phyloP scores from a whole-genome alignment of 106 monocot species.

The Posidonia australis region DNA sequence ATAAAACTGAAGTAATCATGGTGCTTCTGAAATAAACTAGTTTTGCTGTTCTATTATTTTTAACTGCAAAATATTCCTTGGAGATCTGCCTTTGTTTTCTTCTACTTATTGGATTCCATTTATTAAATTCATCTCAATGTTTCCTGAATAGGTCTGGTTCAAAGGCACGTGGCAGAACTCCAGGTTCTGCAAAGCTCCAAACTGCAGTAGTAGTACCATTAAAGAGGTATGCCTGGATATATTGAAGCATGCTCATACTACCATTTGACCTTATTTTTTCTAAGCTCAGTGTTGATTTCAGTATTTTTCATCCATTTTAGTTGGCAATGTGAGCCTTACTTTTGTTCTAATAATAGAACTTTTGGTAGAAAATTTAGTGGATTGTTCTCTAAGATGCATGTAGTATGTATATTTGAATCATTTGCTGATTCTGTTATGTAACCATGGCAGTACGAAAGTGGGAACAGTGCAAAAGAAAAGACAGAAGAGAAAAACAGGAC shows the following conservation, averaged over 20 bases:
- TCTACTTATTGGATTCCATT: no score
- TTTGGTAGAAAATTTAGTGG: background rate
- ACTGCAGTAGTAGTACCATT: slow-evolving; percentile 12
- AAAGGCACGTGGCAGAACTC: slow-evolving; percentile 5
- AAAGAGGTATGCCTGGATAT: slow-evolving; percentile 32
- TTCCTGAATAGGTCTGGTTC: slow-evolving; percentile 11
- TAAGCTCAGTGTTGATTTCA: no score
- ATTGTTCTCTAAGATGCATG: background rate
- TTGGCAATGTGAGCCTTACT: no score
- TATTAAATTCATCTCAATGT: background rate
- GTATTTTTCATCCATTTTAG: no score
- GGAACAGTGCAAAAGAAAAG: slow-evolving; percentile 40
- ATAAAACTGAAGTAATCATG: slow-evolving; percentile 2
- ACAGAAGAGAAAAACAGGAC: slow-evolving; percentile 24
- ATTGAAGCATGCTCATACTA: background rate
- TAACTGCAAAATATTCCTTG: no score
- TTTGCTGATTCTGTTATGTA: background rate
- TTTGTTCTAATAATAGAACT: no score
- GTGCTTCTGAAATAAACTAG: background rate
- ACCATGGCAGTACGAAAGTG: background rate
- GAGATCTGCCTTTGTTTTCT: no score
- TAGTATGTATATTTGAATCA: no score
- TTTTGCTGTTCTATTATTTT: background rate
- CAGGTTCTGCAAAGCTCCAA: slow-evolving; percentile 18
- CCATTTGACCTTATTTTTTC: no score